A percentile compares a stretch with the other conserved stretches of the same genome.
These are phyloP conservation scores for Catunica adiposa DNA, from an alignment of 2,329 filamentous ascomycete species.

Conservation along the genomic window DNA sequence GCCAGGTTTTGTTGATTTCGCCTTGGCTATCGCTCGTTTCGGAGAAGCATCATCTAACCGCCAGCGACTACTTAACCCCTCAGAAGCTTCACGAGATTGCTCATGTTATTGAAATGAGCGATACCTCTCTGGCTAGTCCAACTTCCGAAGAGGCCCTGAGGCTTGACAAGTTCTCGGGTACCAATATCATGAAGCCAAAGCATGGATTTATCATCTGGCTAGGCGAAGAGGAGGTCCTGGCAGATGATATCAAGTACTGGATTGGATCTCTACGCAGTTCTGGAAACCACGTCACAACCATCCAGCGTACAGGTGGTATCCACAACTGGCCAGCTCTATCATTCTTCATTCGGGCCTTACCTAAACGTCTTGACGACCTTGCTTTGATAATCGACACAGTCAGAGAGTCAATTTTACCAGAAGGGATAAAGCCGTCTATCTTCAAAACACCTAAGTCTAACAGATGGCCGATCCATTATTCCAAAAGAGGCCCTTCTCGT, in stretches of 20 bases:
- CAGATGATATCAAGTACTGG: slow-evolving; percentile 48
- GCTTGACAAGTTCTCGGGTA: not conserved
- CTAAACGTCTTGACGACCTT: slow-evolving; percentile 37
- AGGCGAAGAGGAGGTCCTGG: slow-evolving; percentile 63
- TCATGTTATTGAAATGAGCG: too few species aligned
- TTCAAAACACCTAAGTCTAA: slow-evolving; percentile 2
- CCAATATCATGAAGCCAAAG: slow-evolving; percentile 26
- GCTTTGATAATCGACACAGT: slow-evolving; percentile 25
- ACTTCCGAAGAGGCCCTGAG: too few species aligned
- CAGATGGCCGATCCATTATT: slow-evolving; percentile 3
- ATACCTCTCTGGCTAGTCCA: too few species aligned
- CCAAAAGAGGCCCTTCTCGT: not conserved
- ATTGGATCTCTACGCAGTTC: slow-evolving; percentile 18
- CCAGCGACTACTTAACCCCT: slow-evolving; percentile 59
- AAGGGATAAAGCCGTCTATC: not conserved
- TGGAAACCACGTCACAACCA: slow-evolving; percentile 36
- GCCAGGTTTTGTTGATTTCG: slow-evolving; percentile 56
- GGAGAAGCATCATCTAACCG: slow-evolving; percentile 46
- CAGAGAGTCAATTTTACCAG: slow-evolving; percentile 4
- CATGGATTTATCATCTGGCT: slow-evolving; percentile 55
- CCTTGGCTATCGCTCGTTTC: slow-evolving; percentile 67
- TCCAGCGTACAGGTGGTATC: slow-evolving; percentile 49
- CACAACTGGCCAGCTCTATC: slow-evolving; percentile 71
- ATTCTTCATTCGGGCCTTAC: slow-evolving; percentile 34
- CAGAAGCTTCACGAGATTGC: slow-evolving; percentile 53